phyloP scores from a whole-genome alignment of 2,329 filamentous ascomycete species.

The Colletotrichum tofieldiae region DNA sequence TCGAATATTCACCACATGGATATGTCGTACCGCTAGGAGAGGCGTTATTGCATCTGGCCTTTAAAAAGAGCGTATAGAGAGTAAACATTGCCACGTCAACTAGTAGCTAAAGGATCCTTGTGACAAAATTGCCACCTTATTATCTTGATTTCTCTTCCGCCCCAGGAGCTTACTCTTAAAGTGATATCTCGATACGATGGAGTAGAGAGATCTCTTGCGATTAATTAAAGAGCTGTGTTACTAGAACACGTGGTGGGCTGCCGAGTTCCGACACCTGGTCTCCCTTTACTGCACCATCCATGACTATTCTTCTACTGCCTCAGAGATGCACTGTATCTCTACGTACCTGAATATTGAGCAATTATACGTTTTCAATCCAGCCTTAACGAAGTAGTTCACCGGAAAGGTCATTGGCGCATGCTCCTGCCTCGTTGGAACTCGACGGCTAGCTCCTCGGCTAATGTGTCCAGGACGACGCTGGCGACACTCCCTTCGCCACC shows the following conservation, averaged over 20 bases:
- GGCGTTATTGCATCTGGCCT: too few relatives aligned
- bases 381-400: background rate
- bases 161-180: background rate
- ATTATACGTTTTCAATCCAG: background rate
- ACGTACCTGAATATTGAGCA: background rate
- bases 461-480: background rate
- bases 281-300: background rate
- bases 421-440: background rate
- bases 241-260: background rate
- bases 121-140: background rate
- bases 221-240: background rate
- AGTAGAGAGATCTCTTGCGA: background rate
- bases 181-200: background rate
- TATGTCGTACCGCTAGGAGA: too few relatives aligned
- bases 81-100: background rate
- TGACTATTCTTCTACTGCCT: background rate
- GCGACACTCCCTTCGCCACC: background rate
- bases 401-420: background rate
- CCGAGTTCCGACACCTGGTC: background rate
- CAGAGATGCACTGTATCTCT: background rate
- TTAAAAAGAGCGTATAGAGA: too few relatives aligned
- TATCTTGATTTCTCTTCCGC: background rate
- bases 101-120: background rate
- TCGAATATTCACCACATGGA: too few relatives aligned
- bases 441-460: background rate